Evolutionary conservation across 352 stramenopile species (phyloP).

Genomic region (Globisporangium barbulae): DNA sequence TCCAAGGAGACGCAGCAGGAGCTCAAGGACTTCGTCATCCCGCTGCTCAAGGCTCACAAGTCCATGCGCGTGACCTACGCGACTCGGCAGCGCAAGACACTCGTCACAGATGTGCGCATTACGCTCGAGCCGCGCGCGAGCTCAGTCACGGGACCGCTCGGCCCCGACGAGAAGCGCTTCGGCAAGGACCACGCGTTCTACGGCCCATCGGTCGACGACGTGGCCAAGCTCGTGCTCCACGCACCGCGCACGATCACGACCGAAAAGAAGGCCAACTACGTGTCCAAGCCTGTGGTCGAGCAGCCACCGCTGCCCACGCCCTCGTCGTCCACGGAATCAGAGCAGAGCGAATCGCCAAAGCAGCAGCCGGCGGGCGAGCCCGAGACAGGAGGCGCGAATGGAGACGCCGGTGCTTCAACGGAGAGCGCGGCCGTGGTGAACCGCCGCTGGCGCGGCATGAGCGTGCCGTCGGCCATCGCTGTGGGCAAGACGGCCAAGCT

Average conservation of each 20-base stretch:
- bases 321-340: background rate
- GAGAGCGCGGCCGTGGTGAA: constrained; percentile 15
- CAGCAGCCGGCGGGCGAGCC: constrained; percentile 13
- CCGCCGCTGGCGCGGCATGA: constrained; percentile 57
- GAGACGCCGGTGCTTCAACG: constrained; percentile 14
- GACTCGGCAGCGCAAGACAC: constrained; percentile 63
- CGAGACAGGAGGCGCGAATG: constrained; percentile 1
- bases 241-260: constrained; percentile 44
- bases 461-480: constrained; percentile 20
- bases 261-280: constrained; percentile 63
- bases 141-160: constrained; percentile 52
- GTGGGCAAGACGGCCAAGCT: constrained; percentile 50
- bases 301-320: background rate
- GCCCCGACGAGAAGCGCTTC: constrained; percentile 58
- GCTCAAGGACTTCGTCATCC: constrained; percentile 57
- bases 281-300: constrained; percentile 52
- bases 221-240: constrained; percentile 70
- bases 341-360: constrained; percentile 11
- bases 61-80: constrained; percentile 64
- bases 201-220: constrained; percentile 59
- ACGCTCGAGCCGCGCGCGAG: constrained; percentile 69
- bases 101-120: constrained; percentile 78
- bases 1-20: constrained; percentile 52
- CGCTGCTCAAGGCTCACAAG: constrained; percentile 69
- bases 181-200: constrained; percentile 68